Percentiles rank a stretch among this genome's conserved stretches.
Evolutionary conservation across 441 rosid species (phyloP).

Genomic region (Syzygium malaccense): DNA sequence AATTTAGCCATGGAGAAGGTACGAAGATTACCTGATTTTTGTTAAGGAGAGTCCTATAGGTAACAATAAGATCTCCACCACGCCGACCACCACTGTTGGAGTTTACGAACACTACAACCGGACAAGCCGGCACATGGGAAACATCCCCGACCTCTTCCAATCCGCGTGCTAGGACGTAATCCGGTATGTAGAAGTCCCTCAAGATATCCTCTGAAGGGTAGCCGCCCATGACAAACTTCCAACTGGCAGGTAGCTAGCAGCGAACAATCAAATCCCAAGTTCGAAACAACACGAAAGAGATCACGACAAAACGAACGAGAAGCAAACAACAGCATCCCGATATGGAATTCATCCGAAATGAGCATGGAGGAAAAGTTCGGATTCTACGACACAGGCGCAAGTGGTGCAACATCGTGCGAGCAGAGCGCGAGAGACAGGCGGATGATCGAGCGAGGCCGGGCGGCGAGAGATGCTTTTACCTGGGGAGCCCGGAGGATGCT

Average conservation of each 20-base stretch:
- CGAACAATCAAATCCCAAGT: neutral
- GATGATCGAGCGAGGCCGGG: neutral
- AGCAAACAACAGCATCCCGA: neutral
- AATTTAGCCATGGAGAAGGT: neutral
- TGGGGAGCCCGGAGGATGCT: neutral
- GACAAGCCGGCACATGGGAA: neutral
- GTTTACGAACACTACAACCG: constrained; percentile 4
- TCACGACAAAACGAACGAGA: neutral
- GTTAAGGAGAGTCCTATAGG: constrained; percentile 1
- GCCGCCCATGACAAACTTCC: neutral
- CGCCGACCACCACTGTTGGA: constrained; percentile 4
- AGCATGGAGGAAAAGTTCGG: neutral
- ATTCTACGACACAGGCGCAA: neutral
- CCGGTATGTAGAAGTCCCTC: neutral
- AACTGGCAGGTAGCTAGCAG: neutral
- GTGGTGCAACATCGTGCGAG: neutral
- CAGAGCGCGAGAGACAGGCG: neutral
- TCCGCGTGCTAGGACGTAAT: neutral
- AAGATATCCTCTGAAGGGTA: neutral
- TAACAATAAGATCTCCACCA: neutral
- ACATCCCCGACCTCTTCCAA: neutral
- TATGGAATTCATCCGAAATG: neutral
- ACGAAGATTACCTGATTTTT: neutral
- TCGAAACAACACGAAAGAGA: neutral
- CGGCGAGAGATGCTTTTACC: neutral